These are phyloP conservation scores for Penicillium nordicum DNA, from an alignment of 2,329 filamentous ascomycete species.

Conservation along the genomic window DNA sequence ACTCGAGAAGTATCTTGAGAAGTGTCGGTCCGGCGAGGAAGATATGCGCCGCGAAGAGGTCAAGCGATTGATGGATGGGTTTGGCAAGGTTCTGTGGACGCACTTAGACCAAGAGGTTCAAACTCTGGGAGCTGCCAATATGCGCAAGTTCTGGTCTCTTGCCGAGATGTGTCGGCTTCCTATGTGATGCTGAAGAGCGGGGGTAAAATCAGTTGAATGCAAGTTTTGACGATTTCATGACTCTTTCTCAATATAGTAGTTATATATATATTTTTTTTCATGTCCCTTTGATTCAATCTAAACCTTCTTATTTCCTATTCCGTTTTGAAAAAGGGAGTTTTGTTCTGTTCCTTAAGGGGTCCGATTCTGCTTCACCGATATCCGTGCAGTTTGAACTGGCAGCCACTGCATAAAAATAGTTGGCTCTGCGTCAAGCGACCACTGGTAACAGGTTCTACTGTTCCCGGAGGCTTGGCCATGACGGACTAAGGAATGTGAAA, in stretches of 20 bases:
- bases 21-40: constrained; percentile 61
- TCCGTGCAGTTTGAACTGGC: not conserved
- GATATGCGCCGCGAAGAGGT: constrained; percentile 58
- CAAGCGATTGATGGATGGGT: constrained; percentile 69
- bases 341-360: not conserved
- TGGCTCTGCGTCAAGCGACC: not conserved
- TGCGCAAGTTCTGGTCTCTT: constrained; percentile 75
- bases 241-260: not conserved
- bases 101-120: constrained; percentile 83
- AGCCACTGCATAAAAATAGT: not conserved
- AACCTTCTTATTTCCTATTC: not conserved
- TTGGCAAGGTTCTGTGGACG: constrained; percentile 73
- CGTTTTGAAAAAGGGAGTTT: not conserved
- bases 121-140: constrained; percentile 77
- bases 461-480: not conserved
- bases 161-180: constrained; percentile 70
- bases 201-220: not conserved
- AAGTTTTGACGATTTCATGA: not conserved
- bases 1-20: constrained; percentile 62
- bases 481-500: constrained; percentile 11
- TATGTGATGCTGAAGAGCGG: constrained; percentile 49
- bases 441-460: not conserved
- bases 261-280: not conserved
- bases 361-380: not conserved
- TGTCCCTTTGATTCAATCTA: not conserved